Evolutionary conservation across 495 filamentous ascomycete species (phyloP).

Genomic region (Cercophora samala): DNA sequence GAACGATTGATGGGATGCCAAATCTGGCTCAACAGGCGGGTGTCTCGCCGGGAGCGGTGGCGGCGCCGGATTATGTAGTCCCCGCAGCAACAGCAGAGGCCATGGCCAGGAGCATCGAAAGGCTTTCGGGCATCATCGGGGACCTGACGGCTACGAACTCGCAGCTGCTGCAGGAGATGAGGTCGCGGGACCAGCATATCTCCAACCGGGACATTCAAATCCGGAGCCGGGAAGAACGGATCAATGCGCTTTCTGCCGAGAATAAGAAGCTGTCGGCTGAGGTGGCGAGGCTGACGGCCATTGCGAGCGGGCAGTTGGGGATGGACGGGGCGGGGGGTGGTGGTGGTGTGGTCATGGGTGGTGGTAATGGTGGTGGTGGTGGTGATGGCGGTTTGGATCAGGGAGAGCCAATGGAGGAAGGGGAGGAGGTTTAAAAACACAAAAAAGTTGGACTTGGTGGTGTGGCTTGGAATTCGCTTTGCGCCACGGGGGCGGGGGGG

Average conservation of each 20-base stretch:
- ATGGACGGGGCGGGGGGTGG: neutral
- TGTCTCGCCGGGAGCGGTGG: neutral
- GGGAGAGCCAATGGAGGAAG: neutral
- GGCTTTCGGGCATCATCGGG: conserved; percentile 3
- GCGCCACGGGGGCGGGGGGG: too few relatives aligned
- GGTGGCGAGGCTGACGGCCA: conserved; percentile 2
- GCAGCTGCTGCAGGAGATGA: conserved; percentile 12
- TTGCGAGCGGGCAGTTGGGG: neutral
- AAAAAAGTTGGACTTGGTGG: too few relatives aligned
- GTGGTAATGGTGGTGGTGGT: neutral
- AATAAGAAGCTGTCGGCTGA: neutral
- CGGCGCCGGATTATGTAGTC: conserved; percentile 8
- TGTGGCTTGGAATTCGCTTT: neutral
- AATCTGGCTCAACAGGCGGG: neutral
- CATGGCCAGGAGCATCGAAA: conserved; percentile 14
- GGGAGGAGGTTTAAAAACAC: neutral
- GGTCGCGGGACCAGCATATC: conserved; percentile 5
- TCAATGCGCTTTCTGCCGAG: conserved; percentile 3
- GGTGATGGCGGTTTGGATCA: neutral
- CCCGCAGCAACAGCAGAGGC: conserved; percentile 10
- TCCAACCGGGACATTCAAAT: conserved; percentile 1
- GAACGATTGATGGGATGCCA: neutral
- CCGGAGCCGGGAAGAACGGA: conserved; percentile 5
- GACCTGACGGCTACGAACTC: conserved; percentile 14
- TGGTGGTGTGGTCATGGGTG: neutral